Conservation (phyloP, 73 alveolate genomes). For the Stentor roeselii region DNA sequence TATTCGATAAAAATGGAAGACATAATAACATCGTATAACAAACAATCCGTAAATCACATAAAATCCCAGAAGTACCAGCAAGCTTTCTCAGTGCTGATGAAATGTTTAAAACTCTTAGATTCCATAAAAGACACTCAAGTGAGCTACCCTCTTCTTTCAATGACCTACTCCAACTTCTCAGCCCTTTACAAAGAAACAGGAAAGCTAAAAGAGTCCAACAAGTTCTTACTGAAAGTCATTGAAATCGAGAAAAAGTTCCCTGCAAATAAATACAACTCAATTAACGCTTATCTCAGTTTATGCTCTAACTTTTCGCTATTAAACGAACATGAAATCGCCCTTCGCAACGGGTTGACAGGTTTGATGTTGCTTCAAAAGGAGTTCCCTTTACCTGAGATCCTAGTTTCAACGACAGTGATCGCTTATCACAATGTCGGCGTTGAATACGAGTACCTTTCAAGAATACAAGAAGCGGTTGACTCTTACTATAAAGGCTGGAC, state of each 20-base stretch:
- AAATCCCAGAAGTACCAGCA: background rate
- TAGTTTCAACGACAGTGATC: constrained; percentile 42
- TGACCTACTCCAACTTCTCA: background rate
- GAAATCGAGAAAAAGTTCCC: background rate
- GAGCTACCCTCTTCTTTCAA: background rate
- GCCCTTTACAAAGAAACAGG: constrained; percentile 7
- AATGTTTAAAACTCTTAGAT: too few species aligned
- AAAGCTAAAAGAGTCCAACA: background rate
- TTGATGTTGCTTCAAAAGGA: background rate
- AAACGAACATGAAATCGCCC: constrained; percentile 67
- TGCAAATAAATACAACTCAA: background rate
- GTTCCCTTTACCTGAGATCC: background rate
- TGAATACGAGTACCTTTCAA: constrained; percentile 42
- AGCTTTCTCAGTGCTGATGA: background rate
- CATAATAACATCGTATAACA: background rate
- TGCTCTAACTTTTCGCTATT: constrained; percentile 51
- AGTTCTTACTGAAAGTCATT: background rate
- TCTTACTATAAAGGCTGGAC: constrained; percentile 19
- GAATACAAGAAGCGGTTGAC: background rate
- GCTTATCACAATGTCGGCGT: constrained; percentile 65
- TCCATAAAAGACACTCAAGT: background rate
- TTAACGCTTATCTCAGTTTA: constrained; percentile 34
- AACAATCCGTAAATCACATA: background rate
- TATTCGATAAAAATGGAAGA: background rate
- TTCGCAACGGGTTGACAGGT: constrained; percentile 40